Base-by-base conservation (phyloP, 106 monocot genomes). In the Cymbidium sinense region DNA sequence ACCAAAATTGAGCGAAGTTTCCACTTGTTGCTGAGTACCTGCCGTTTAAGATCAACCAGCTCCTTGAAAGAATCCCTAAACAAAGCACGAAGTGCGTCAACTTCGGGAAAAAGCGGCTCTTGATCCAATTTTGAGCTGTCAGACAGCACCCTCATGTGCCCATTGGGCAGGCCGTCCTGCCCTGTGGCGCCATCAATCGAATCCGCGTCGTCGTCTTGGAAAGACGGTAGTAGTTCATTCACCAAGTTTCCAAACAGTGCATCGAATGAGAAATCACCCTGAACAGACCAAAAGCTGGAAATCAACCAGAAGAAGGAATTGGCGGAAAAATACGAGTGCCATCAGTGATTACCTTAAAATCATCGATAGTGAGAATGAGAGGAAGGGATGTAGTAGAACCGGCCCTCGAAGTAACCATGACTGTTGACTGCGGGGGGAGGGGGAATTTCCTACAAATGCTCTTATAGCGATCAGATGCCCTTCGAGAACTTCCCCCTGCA, bases 1-100 rank as follows among this genome's bases (percentile, higher is more conserved):
- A 37, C 10, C 17, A 39, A 71, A 39, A 8, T 71, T 33, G 31
- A 33, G 0, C 0, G 28, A 33, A 28, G 5, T 67, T 67, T 67
- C 13, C 67, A 2, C 2, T 30, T 67, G 21, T 12, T 34, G 29
- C 50, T 34, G n/a, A 58, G 58, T 52, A 94, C 98, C 85, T 98
- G 91, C 39, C 82, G 84, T 37, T 90, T 87, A 52, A 98, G 98
- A 86, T 90, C 87, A 30, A 98, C 84, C 73, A 98, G 76, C 79
- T 98, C 98, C 83, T 88, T 98, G 82, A 92, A 94, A 0, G 98
- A 98, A 77, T 98, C 93, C 87, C 90, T 98, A 82, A 98, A 98
- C 52, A 98, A 79, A 21, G 86, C 78, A 43, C 92, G 91, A 13
- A 98, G 87, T 69, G 84, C 82, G 43, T 98, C 98, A 35, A 98